These are phyloP conservation scores for Arabidopsis lyrata DNA, from an alignment of 441 rosid genomes.

Conservation along the genomic window DNA sequence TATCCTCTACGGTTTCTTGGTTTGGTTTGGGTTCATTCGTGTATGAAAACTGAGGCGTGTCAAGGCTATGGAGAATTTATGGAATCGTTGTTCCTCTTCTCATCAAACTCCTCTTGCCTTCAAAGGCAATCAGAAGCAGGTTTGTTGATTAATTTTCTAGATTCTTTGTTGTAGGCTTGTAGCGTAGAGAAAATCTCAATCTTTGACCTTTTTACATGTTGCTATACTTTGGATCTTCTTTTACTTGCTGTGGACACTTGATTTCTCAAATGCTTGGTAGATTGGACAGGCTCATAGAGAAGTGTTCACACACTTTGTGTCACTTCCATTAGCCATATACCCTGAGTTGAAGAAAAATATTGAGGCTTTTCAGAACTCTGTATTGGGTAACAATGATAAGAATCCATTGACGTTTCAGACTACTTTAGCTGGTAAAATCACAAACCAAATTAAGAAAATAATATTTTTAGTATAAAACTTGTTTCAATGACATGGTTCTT, in stretches of 20 bases:
- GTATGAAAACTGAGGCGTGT: constrained; percentile 11
- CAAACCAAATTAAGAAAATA: neutral
- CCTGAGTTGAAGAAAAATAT: constrained; percentile 73
- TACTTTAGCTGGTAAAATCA: constrained; percentile 58
- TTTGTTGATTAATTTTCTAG: constrained; percentile 3
- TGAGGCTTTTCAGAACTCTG: constrained; percentile 61
- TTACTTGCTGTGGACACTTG: neutral
- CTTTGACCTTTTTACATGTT: neutral
- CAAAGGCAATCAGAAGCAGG: constrained; percentile 42
- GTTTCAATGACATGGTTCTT: constrained; percentile 29
- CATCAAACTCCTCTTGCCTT: constrained; percentile 12
- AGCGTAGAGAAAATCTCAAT: neutral
- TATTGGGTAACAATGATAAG: constrained; percentile 50
- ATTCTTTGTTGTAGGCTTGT: neutral
- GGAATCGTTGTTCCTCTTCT: constrained; percentile 20
- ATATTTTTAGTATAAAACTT: neutral
- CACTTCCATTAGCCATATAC: constrained; percentile 86
- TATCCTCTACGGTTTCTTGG: neutral
- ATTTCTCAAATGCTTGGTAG: constrained; percentile 41
- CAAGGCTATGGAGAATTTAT: constrained; percentile 7
- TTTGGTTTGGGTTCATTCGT: neutral
- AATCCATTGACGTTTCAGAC: constrained; percentile 1
- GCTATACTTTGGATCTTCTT: neutral
- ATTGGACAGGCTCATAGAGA: constrained; percentile 60
- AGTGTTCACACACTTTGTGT: constrained; percentile 80